A percentile compares a stretch with the other conserved stretches of the same genome.
Evolutionary conservation across 371 early-diverging fungal genomes (phyloP).

Genomic region (Syncephalastrum racemosum): DNA sequence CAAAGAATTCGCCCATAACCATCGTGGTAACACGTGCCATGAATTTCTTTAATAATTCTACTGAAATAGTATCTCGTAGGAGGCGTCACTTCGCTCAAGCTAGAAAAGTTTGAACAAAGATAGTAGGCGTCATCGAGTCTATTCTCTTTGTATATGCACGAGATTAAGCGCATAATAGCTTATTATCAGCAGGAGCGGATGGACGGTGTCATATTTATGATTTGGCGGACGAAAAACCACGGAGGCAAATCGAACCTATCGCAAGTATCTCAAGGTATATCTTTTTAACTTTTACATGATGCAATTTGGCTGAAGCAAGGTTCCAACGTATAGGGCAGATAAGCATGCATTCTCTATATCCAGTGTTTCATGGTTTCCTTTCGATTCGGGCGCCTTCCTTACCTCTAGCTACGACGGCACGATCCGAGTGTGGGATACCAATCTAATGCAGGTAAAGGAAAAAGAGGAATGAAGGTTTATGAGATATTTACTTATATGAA

Average conservation of each 20-base stretch:
- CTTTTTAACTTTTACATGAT: no score
- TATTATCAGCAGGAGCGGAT: constrained; percentile 72
- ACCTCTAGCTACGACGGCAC: constrained; percentile 81
- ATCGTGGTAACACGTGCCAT: constrained; percentile 29
- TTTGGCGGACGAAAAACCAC: constrained; percentile 41
- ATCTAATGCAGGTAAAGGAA: constrained; percentile 57
- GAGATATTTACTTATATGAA: not conserved
- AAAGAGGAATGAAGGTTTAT: not conserved
- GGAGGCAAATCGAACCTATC: constrained; percentile 40
- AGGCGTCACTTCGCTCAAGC: constrained; percentile 54
- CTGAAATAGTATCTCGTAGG: constrained; percentile 25
- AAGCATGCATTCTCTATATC: constrained; percentile 71
- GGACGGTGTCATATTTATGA: constrained; percentile 72
- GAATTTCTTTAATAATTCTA: not conserved
- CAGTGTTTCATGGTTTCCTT: constrained; percentile 81
- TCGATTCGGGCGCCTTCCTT: constrained; percentile 85
- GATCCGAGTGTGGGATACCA: constrained; percentile 87
- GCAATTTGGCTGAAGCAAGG: not conserved
- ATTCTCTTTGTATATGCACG: not conserved
- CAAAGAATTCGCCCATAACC: constrained; percentile 36
- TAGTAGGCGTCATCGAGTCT: constrained; percentile 44
- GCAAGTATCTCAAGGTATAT: constrained; percentile 49
- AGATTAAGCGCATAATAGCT: constrained; percentile 24
- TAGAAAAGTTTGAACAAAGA: constrained; percentile 58
- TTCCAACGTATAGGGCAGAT: constrained; percentile 25